phyloP scores from a whole-genome alignment of 1,139 yeast genomes.

The Meyerozyma guilliermondii region DNA sequence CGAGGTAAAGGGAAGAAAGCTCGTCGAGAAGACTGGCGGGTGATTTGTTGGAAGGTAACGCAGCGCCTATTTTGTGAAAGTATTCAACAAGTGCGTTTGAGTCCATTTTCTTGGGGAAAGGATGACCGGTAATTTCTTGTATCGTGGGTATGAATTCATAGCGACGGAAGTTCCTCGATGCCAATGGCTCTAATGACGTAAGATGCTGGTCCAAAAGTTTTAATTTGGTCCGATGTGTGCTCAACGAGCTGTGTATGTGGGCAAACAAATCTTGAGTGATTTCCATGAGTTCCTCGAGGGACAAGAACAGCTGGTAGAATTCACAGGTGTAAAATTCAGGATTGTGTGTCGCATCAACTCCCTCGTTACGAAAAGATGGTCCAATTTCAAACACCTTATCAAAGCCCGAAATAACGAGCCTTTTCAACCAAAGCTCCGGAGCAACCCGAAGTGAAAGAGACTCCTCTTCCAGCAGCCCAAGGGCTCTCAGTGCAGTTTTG shows the following conservation, averaged over 20 bases:
- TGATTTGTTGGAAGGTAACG: slow-evolving; percentile 41
- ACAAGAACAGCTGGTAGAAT: slow-evolving; percentile 78
- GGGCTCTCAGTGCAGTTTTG: slow-evolving; percentile 47
- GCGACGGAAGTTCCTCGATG: slow-evolving; percentile 19
- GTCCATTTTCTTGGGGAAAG: slow-evolving; percentile 35
- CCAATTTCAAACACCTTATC: slow-evolving; percentile 88
- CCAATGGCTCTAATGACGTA: slow-evolving; percentile 14
- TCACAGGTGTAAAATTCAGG: slow-evolving; percentile 96
- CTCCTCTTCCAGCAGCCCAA: slow-evolving; percentile 26
- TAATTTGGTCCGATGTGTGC: slow-evolving; percentile 4
- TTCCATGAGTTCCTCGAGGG: slow-evolving; percentile 59
- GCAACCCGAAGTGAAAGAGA: slow-evolving; percentile 73
- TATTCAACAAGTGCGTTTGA: slow-evolving; percentile 35
- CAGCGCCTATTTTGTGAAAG: slow-evolving; percentile 22
- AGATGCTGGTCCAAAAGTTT: slow-evolving; percentile 11
- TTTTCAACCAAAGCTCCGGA: slow-evolving; percentile 90
- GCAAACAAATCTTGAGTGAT: slow-evolving; percentile 58
- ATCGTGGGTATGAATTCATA: slow-evolving; percentile 61
- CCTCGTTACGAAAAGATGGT: slow-evolving; percentile 82
- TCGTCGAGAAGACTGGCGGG: slow-evolving; percentile 61
- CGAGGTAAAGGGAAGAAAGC: slow-evolving; percentile 59
- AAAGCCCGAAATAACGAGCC: slow-evolving; percentile 75
- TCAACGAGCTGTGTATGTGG: slow-evolving; percentile 17
- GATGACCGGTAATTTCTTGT: slow-evolving; percentile 38
- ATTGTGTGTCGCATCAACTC: slow-evolving; percentile 88